Evolutionary conservation across 1,139 yeast genomes (phyloP).

Genomic region (Starmera stellimalicola): DNA sequence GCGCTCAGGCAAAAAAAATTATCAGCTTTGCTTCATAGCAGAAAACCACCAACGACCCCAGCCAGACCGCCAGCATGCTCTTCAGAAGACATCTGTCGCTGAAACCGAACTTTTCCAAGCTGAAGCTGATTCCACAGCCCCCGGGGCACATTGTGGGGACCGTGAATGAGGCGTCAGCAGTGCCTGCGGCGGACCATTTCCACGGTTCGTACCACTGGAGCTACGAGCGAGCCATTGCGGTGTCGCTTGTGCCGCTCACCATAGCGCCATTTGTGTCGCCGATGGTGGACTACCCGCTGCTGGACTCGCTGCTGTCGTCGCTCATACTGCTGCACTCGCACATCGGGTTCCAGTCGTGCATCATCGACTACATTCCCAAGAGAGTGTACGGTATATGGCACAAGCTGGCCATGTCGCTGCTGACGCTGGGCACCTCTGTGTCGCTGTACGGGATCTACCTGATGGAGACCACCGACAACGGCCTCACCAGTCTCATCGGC

Average conservation of each 20-base stretch:
- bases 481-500: conserved; percentile 39
- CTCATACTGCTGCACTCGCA: conserved; percentile 65
- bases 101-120: conserved; percentile 38
- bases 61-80: too few species aligned
- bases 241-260: conserved; percentile 66
- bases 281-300: conserved; percentile 46
- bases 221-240: conserved; percentile 60
- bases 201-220: conserved; percentile 92
- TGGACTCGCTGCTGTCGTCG: conserved; percentile 62
- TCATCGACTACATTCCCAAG: conserved; percentile 80
- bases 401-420: conserved; percentile 49
- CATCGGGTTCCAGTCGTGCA: conserved; percentile 78
- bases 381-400: conserved; percentile 74
- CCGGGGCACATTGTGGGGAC: conserved; percentile 62
- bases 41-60: too few species aligned
- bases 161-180: conserved; percentile 70
- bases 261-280: conserved; percentile 65
- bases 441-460: conserved; percentile 76
- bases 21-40: too few species aligned
- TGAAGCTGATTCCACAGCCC: conserved; percentile 49
- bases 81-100: conserved; percentile 15
- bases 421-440: conserved; percentile 62
- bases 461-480: conserved; percentile 64
- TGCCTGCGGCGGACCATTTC: conserved; percentile 48
- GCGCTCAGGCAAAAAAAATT: too few species aligned